Evolutionary conservation across 23 red algal species (phyloP).

Genomic region (Chondrus crispus): DNA sequence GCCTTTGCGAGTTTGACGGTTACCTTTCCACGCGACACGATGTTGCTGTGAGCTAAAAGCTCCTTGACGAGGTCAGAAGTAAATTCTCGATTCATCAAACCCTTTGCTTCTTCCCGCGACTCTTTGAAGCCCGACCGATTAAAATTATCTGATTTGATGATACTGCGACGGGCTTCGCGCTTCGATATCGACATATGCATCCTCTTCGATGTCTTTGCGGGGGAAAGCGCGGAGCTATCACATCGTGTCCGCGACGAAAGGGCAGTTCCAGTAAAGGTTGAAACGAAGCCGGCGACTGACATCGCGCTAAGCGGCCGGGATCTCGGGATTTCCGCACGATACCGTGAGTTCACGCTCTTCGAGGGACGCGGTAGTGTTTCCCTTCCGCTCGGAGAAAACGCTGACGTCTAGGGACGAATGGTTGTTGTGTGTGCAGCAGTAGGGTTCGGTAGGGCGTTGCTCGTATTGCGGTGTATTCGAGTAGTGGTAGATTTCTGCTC

Average conservation of each 20-base stretch:
- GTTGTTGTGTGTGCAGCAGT: too few species aligned
- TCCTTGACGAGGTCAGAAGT: constrained; percentile 77
- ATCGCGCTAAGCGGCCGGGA: too few species aligned
- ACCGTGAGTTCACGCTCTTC: too few species aligned
- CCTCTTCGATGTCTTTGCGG: not conserved
- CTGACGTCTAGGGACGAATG: too few species aligned
- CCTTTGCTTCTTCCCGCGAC: constrained; percentile 67
- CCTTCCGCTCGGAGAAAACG: too few species aligned
- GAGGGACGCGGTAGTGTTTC: too few species aligned
- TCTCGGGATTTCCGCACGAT: too few species aligned
- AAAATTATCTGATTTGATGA: constrained; percentile 74
- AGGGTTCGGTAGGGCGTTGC: too few species aligned
- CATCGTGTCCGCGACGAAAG: too few species aligned
- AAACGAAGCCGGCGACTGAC: not conserved
- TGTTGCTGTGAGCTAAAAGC: constrained; percentile 61
- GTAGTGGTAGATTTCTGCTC: too few species aligned
- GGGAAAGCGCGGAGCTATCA: not conserved
- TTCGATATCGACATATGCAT: constrained; percentile 47
- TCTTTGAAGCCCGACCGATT: constrained; percentile 85
- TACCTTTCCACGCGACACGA: constrained; percentile 62
- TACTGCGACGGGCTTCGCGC: constrained; percentile 45
- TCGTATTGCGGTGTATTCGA: too few species aligned
- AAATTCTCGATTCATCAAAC: constrained; percentile 84
- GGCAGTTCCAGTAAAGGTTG: not conserved
- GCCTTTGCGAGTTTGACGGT: constrained; percentile 94